Evolutionary conservation across 202 grass and related monocot species (phyloP).

Genomic region (Musa balbisiana): DNA sequence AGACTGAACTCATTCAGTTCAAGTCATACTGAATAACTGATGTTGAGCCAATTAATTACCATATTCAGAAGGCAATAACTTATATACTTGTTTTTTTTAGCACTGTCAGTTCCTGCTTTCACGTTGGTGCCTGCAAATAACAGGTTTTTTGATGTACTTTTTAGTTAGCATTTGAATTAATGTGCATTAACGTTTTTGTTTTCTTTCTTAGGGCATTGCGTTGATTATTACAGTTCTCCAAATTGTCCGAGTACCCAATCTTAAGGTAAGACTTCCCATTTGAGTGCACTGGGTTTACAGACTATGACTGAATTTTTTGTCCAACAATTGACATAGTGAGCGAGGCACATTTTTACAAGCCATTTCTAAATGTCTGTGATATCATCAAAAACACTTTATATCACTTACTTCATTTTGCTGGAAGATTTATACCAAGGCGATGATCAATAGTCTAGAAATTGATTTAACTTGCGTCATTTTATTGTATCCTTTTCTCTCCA

Average conservation of each 20-base stretch:
- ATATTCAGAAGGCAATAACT: not conserved
- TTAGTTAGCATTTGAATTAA: not conserved
- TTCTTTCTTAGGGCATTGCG: constrained; percentile 65
- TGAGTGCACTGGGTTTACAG: too few relatives aligned
- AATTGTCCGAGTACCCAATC: constrained; percentile 88
- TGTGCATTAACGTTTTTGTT: not conserved
- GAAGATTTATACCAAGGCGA: too few relatives aligned
- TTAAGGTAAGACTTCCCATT: constrained; percentile 53
- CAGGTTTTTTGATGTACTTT: not conserved
- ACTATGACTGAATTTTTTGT: not conserved
- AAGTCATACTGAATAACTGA: not conserved
- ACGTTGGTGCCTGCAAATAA: not conserved
- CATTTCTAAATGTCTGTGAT: not conserved
- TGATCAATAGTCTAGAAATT: too few relatives aligned
- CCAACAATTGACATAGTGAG: not conserved
- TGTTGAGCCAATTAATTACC: not conserved
- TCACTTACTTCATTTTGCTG: too few relatives aligned
- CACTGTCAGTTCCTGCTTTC: not conserved
- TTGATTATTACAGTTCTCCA: constrained; percentile 90
- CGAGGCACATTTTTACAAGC: not conserved
- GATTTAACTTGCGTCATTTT: too few relatives aligned
- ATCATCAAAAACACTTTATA: too few relatives aligned
- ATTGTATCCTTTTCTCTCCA: too few relatives aligned
- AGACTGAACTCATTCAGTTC: not conserved
- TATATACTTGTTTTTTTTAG: not conserved